Evolutionary conservation across 495 filamentous ascomycete species (phyloP).

Genomic region (Podospora australis): DNA sequence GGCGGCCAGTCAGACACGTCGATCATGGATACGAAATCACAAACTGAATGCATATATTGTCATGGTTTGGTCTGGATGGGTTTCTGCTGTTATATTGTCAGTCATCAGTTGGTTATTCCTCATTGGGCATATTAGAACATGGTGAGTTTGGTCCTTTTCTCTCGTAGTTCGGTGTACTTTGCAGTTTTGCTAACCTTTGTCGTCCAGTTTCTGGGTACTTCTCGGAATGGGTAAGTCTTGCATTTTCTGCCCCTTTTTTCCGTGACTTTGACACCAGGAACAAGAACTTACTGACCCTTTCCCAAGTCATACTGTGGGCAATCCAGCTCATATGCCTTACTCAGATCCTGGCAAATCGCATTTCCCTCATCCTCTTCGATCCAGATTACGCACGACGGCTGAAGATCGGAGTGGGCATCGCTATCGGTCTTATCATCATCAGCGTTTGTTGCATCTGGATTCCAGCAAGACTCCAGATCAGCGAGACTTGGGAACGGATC

Average conservation of each 20-base stretch:
- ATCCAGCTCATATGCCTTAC: conserved; percentile 37
- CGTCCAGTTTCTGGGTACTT: background rate
- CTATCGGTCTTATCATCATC: conserved; percentile 41
- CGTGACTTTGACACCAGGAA: background rate
- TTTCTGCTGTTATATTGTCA: conserved; percentile 10
- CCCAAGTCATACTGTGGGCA: conserved; percentile 25
- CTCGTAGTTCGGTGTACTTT: too few relatives aligned
- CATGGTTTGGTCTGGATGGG: conserved; percentile 27
- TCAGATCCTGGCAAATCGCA: conserved; percentile 46
- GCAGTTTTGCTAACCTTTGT: background rate
- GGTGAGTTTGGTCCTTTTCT: too few relatives aligned
- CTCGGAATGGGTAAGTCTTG: background rate
- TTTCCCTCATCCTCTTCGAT: conserved; percentile 35
- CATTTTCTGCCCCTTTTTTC: too few relatives aligned
- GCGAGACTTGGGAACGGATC: conserved; percentile 18
- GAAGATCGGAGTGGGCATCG: conserved; percentile 29
- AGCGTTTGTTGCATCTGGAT: conserved; percentile 47
- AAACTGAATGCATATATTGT: conserved; percentile 20
- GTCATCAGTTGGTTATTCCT: conserved; percentile 24
- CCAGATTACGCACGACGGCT: conserved; percentile 22
- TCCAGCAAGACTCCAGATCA: conserved; percentile 37
- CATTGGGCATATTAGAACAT: conserved; percentile 11
- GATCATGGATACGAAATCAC: conserved; percentile 12
- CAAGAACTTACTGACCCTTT: background rate
- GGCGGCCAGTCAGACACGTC: conserved; percentile 21